Conservation (phyloP, 1,139 yeast genomes). For the Magnusiomyces tetraspermus region DNA sequence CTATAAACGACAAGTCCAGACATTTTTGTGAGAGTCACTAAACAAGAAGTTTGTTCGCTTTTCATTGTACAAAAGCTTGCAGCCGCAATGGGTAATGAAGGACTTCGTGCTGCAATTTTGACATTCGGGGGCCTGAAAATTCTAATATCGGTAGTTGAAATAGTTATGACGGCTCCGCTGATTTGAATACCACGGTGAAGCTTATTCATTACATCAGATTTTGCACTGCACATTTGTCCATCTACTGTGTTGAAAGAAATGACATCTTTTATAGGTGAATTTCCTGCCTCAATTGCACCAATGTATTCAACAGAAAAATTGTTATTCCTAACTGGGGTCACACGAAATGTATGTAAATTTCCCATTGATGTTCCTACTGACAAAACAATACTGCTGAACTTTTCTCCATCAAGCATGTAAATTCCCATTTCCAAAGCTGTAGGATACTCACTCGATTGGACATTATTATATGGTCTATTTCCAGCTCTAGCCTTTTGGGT, state of each 20-base stretch:
- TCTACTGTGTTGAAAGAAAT: constrained; percentile 46
- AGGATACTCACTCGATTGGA: constrained; percentile 29
- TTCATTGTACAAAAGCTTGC: constrained; percentile 47
- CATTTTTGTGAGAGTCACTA: constrained; percentile 34
- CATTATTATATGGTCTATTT: constrained; percentile 13
- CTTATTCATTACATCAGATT: constrained; percentile 47
- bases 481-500: constrained; percentile 8
- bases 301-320: constrained; percentile 54
- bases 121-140: constrained; percentile 50
- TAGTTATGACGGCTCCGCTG: constrained; percentile 52
- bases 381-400: constrained; percentile 61
- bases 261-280: constrained; percentile 45
- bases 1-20: constrained; percentile 40
- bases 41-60: constrained; percentile 37
- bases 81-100: constrained; percentile 36
- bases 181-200: constrained; percentile 54
- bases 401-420: constrained; percentile 52
- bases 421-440: constrained; percentile 67
- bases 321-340: constrained; percentile 60
- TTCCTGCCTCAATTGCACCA: constrained; percentile 41
- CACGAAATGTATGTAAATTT: constrained; percentile 55
- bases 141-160: constrained; percentile 56
- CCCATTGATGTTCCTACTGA: constrained; percentile 77
- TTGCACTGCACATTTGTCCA: constrained; percentile 61
- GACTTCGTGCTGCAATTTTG: constrained; percentile 44